These are phyloP conservation scores for Fusarium sp. DNA, from an alignment of 2,329 filamentous ascomycete genomes.

Conservation along the genomic window DNA sequence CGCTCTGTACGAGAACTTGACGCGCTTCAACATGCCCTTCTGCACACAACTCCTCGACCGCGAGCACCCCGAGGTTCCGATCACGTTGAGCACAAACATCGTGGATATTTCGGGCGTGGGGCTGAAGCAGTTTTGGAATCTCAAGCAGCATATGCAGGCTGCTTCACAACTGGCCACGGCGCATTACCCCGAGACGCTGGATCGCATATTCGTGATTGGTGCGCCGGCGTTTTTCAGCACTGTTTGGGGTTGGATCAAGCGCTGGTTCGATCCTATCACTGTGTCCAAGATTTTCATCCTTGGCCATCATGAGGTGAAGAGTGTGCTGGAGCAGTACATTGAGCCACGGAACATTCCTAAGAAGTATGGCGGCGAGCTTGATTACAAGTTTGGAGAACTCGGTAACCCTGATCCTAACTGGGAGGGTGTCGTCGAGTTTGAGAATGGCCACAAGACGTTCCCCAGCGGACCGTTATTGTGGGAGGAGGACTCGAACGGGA, in stretches of 20 bases:
- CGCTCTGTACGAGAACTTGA: conserved; percentile 92
- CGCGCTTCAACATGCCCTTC: conserved; percentile 85
- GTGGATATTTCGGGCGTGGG: conserved; percentile 91
- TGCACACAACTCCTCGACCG: conserved; percentile 80
- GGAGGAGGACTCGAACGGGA: conserved; percentile 56
- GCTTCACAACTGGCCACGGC: conserved; percentile 88
- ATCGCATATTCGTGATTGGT: conserved; percentile 75
- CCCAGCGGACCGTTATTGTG: conserved; percentile 67
- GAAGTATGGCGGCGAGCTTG: conserved; percentile 86
- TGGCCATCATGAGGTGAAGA: conserved; percentile 73
- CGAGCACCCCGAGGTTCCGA: conserved; percentile 79
- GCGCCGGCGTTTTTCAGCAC: conserved; percentile 92
- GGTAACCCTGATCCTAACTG: conserved; percentile 75
- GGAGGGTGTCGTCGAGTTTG: conserved; percentile 60
- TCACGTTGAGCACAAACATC: conserved; percentile 93
- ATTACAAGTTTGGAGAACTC: conserved; percentile 81
- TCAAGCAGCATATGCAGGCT: conserved; percentile 93
- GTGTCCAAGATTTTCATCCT: conserved; percentile 97
- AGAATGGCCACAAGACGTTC: conserved; percentile 61
- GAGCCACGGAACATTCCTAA: conserved; percentile 85
- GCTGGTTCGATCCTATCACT: conserved; percentile 94
- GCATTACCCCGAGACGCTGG: conserved; percentile 93
- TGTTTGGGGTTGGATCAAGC: conserved; percentile 94
- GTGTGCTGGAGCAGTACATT: conserved; percentile 83
- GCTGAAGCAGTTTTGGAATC: conserved; percentile 93